Percentiles rank a stretch among this genome's conserved stretches.
These are phyloP conservation scores for Diplosphaera chodatii DNA, from an alignment of 139 green algal species.

Conservation along the genomic window DNA sequence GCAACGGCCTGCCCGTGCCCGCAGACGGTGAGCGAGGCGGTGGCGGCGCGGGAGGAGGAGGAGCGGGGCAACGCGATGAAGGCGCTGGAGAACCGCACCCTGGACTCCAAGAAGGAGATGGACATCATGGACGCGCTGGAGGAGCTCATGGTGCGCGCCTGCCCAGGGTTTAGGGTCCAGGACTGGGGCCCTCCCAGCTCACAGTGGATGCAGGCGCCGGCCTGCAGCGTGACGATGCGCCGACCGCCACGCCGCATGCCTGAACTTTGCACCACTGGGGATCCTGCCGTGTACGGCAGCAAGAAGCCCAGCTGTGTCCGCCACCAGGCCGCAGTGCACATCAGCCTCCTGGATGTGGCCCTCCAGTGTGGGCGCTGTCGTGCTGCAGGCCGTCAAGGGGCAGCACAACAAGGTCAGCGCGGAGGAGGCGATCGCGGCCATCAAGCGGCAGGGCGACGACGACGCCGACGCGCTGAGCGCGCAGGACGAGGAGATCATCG, in stretches of 20 bases:
- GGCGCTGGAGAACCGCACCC: constrained; percentile 87
- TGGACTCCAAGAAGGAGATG: constrained; percentile 93
- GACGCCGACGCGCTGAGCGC: not conserved
- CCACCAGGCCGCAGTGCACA: no score
- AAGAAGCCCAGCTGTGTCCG: no score
- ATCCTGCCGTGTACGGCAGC: no score
- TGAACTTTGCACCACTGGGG: no score
- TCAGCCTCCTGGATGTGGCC: no score
- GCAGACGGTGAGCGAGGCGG: constrained; percentile 20
- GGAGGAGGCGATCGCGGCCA: not conserved
- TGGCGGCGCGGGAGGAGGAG: constrained; percentile 71
- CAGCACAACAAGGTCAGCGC: not conserved
- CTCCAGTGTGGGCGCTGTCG: no score
- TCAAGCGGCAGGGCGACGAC: not conserved
- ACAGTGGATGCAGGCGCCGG: no score
- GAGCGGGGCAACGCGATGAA: constrained; percentile 95
- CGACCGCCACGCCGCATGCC: no score
- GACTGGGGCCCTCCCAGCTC: no score
- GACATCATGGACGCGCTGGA: constrained; percentile 92
- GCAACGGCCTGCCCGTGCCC: no score
- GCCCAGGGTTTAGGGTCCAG: no score
- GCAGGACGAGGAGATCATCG: not conserved
- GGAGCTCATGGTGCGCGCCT: constrained; percentile 59
- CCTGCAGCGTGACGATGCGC: no score
- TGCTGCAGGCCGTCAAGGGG: not conserved